Evolutionary conservation across 31 red algal species (phyloP).

Genomic region (Endocladia muricata): DNA sequence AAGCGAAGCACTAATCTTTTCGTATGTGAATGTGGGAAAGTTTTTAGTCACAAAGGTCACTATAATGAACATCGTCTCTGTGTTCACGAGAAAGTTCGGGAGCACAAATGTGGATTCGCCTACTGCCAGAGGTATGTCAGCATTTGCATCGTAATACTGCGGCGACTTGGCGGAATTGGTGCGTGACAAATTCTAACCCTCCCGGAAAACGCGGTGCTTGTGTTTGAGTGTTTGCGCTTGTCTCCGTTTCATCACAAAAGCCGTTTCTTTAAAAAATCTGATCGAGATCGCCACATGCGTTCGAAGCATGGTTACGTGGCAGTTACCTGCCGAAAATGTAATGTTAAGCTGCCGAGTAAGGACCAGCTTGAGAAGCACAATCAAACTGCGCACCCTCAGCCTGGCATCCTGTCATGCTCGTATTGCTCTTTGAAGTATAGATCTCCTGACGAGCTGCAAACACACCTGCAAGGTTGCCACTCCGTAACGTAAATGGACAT

Average conservation of each 20-base stretch:
- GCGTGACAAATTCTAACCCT: not conserved
- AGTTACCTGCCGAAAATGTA: slow-evolving; percentile 4
- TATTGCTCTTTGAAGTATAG: no score
- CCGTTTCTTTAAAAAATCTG: slow-evolving; percentile 26
- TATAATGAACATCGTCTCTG: slow-evolving; percentile 36
- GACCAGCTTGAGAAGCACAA: no score
- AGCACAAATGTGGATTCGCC: slow-evolving; percentile 13
- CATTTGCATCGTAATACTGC: no score
- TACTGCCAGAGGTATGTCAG: slow-evolving; percentile 21
- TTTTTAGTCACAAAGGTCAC: slow-evolving; percentile 19
- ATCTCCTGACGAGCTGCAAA: no score
- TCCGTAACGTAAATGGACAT: no score
- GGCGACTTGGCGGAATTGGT: no score
- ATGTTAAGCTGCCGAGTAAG: not conserved
- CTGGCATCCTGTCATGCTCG: no score
- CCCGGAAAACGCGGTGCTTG: not conserved
- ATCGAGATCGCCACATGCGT: slow-evolving; percentile 26
- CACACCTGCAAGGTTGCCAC: no score
- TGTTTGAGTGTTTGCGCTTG: not conserved
- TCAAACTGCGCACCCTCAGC: no score
- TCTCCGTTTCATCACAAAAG: no score
- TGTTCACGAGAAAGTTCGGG: slow-evolving; percentile 28
- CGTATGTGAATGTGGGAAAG: slow-evolving; percentile 24
- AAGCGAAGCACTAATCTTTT: slow-evolving; percentile 6
- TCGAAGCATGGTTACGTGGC: slow-evolving; percentile 14